Conservation (phyloP, 1,284 basidiomycete species). For the Stereum hirsutum region DNA sequence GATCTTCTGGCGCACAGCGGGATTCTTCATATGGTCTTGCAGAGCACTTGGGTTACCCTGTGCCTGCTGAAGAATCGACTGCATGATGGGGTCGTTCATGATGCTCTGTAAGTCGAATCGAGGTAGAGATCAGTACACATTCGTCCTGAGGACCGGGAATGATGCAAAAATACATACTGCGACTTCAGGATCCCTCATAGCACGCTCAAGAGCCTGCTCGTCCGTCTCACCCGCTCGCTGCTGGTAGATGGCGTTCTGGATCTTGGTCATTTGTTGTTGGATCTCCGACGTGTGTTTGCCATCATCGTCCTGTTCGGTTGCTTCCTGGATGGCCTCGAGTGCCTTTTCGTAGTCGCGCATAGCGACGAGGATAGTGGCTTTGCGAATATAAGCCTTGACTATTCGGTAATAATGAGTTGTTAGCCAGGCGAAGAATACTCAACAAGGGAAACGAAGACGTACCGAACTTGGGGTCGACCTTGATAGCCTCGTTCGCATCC, state of each 20-base stretch:
- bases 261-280: constrained; percentile 68
- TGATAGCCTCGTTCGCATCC: constrained; percentile 91
- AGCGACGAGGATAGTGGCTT: constrained; percentile 76
- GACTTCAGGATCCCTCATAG: constrained; percentile 97
- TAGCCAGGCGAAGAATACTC: not conserved
- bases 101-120: constrained; percentile 46
- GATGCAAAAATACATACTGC: constrained; percentile 47
- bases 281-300: constrained; percentile 80
- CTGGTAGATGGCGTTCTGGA: constrained; percentile 72
- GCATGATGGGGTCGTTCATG: constrained; percentile 85
- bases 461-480: constrained; percentile 83
- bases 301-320: constrained; percentile 67
- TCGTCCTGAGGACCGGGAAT: constrained; percentile 1
- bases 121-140: not conserved
- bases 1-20: constrained; percentile 76
- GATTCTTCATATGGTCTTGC: constrained; percentile 97
- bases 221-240: constrained; percentile 87
- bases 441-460: constrained; percentile 16
- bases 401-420: not conserved
- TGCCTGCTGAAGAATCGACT: constrained; percentile 91
- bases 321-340: constrained; percentile 72
- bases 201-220: constrained; percentile 87
- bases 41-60: constrained; percentile 86
- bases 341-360: constrained; percentile 94
- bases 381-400: constrained; percentile 97